Conservation (phyloP, 108 stramenopile species). For the Conticribra guillardii region DNA sequence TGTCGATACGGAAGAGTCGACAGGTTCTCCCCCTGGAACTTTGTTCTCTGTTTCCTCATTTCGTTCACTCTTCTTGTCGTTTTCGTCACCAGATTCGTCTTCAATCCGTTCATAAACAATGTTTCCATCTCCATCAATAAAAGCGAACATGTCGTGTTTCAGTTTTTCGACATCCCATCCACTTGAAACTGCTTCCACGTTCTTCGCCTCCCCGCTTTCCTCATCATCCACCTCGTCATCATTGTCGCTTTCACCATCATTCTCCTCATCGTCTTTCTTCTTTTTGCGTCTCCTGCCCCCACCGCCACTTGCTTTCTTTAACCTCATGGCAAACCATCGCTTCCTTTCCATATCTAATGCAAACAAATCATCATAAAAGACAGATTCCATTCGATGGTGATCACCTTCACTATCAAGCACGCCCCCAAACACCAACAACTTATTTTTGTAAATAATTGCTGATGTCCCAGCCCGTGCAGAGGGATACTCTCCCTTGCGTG, state of each 20-base stretch:
- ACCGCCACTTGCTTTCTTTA: slow-evolving; percentile 51
- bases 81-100: slow-evolving; percentile 27
- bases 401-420: slow-evolving; percentile 82
- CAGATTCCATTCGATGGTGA: slow-evolving; percentile 75
- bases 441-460: slow-evolving; percentile 58
- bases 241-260: slow-evolving; percentile 19
- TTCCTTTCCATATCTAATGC: slow-evolving; percentile 83
- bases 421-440: slow-evolving; percentile 85
- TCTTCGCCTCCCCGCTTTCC: slow-evolving; percentile 34
- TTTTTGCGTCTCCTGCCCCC: slow-evolving; percentile 51
- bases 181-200: slow-evolving; percentile 42
- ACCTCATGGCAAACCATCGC: slow-evolving; percentile 84
- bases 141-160: slow-evolving; percentile 88
- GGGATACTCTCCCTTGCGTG: slow-evolving; percentile 68
- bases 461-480: slow-evolving; percentile 74
- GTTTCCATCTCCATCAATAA: slow-evolving; percentile 89
- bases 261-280: slow-evolving; percentile 42
- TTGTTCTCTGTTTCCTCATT: slow-evolving; percentile 29
- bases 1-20: too few relatives aligned
- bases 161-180: slow-evolving; percentile 88
- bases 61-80: slow-evolving; percentile 33
- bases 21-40: slow-evolving; percentile 3
- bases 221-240: slow-evolving; percentile 41
- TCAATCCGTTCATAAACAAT: slow-evolving; percentile 86
- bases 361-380: slow-evolving; percentile 90